Base-by-base conservation (phyloP, 1,284 basidiomycete species). In the Leccinum fallax region DNA sequence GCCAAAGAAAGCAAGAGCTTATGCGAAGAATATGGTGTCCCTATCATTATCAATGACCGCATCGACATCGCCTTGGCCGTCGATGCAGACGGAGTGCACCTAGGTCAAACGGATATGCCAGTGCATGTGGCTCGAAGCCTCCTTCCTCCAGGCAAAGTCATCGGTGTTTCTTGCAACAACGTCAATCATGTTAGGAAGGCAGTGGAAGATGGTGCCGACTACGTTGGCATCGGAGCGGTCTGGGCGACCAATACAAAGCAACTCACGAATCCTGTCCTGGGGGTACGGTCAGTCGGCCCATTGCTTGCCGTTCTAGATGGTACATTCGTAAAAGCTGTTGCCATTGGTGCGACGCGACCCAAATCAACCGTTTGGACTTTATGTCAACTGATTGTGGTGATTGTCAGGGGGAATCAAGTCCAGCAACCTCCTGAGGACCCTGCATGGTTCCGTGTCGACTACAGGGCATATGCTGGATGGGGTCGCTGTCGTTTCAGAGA, bases 21-120 rank as follows among this genome's bases (percentile, higher is more conserved):
- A 24, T 96, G 93, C 71, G 85, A 89, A 69, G 85, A 84, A 77
- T 93, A 95, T 80, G 82, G 84, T 55, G 86, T 97, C 21, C 94
- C 94, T 0, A 80, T 98, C 30, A 80, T 98, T 62, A 93, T 98
- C 78, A 98, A 98, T 71, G 95, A 97, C 77, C 87, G 95, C 13
- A 81, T 96, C 63, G 95, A 97, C 70, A 87, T 97, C 52, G 93
- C 92, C 5, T 82, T 95, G 30, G 91, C 92, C 9, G 80, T 93
- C 26, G 79, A 84, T 57, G 89, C 89, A 2, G 86, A 87, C 55
- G 95, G 93, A 5, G 87, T 98, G 10, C 96, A 98, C 71, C 81
- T 98, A 56, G 96, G 96, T 4, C 96, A 98, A 78, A 86, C 87
- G 0, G 96, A 98, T 74, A 92, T 96, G 82, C 87, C 93, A 2